Conservation (phyloP, 306 rosid genomes). For the Pachyrhizus erosus region DNA sequence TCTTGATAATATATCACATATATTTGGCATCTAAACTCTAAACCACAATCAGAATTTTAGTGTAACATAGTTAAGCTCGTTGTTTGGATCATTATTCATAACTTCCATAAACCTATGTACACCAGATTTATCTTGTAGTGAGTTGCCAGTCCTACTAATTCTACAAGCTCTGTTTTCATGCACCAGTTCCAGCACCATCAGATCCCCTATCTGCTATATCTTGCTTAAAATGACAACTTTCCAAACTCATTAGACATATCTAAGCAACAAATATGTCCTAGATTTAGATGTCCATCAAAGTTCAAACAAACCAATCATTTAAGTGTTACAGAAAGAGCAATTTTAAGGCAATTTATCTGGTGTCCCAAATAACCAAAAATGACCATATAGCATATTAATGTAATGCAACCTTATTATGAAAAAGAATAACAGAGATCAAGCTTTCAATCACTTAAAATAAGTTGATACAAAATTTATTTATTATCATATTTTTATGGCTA, state of each 20-base stretch:
- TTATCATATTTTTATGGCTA: background rate
- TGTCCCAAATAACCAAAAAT: background rate
- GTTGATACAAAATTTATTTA: background rate
- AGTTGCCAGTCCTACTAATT: constrained; percentile 1
- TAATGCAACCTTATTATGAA: constrained; percentile 26
- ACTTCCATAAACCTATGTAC: background rate
- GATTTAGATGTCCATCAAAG: constrained; percentile 5
- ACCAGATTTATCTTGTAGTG: constrained; percentile 8
- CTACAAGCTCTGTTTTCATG: constrained; percentile 13
- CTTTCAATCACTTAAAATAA: constrained; percentile 11
- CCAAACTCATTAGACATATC: background rate
- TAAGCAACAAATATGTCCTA: background rate
- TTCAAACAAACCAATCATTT: constrained; percentile 26
- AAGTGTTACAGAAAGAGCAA: background rate
- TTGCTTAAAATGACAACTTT: constrained; percentile 1
- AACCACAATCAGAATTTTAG: constrained; percentile 1
- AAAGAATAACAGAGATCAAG: background rate
- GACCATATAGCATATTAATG: background rate
- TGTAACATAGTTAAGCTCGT: constrained; percentile 18
- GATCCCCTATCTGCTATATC: background rate
- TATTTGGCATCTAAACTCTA: background rate
- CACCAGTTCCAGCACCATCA: background rate
- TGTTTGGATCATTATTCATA: constrained; percentile 31
- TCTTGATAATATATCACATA: background rate
- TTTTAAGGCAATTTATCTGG: background rate